Evolutionary conservation across 2,329 filamentous ascomycete genomes (phyloP).

Genomic region (Claviceps sp.): DNA sequence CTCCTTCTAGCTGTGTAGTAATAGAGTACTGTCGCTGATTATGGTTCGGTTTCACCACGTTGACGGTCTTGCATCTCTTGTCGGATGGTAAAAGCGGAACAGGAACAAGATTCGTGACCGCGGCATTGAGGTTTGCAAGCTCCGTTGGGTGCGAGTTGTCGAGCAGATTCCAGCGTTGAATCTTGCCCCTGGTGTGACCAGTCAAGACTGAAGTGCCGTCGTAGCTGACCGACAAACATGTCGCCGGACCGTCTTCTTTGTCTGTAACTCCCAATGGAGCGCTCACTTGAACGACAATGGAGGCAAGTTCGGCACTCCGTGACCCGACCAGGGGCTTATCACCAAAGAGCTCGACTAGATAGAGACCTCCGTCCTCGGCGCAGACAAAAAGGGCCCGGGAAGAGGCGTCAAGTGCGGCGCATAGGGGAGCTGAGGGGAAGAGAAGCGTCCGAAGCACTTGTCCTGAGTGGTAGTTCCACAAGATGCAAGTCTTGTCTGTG

Average conservation of each 20-base stretch:
- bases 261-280: conserved; percentile 43
- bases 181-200: conserved; percentile 66
- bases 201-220: conserved; percentile 71
- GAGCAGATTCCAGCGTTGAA: conserved; percentile 69
- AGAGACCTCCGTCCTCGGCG: conserved; percentile 68
- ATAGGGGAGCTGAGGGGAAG: conserved; percentile 59
- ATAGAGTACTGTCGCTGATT: conserved; percentile 52
- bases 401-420: conserved; percentile 65
- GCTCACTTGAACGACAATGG: conserved; percentile 42
- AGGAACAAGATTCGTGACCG: conserved; percentile 72
- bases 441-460: conserved; percentile 68
- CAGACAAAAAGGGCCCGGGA: conserved; percentile 72
- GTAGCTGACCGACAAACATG: conserved; percentile 62
- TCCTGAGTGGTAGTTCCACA: conserved; percentile 85
- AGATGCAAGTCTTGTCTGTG: conserved; percentile 74
- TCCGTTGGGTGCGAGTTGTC: conserved; percentile 54
- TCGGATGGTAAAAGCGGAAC: conserved; percentile 41
- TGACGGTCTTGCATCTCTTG: conserved; percentile 35
- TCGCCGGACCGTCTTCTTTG: conserved; percentile 48
- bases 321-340: conserved; percentile 41
- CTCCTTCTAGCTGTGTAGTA: conserved; percentile 45
- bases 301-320: conserved; percentile 37
- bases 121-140: conserved; percentile 60
- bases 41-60: conserved; percentile 69
- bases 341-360: conserved; percentile 60